A percentile compares a stretch with the other conserved stretches of the same genome.
phyloP scores from a whole-genome alignment of 2,329 filamentous ascomycete species.

The Fonsecaea pugnacius region DNA sequence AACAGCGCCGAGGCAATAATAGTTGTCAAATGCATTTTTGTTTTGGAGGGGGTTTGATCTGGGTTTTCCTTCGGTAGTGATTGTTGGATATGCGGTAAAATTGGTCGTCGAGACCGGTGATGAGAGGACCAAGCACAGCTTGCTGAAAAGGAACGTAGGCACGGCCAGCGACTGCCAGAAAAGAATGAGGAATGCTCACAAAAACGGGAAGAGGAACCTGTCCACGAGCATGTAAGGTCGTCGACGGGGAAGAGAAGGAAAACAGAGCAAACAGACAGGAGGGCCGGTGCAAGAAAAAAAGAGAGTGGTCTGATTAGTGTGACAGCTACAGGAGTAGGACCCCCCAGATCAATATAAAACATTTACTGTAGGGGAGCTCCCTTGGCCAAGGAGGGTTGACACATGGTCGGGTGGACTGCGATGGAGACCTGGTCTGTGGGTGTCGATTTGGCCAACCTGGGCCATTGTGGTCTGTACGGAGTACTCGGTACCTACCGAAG shows the following conservation, averaged over 20 bases:
- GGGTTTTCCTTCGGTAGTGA: conserved; percentile 18
- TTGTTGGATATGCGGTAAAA: conserved; percentile 5
- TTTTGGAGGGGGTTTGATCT: neutral
- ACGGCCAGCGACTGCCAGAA: conserved; percentile 34
- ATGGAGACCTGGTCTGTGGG: conserved; percentile 15
- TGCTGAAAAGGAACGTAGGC: conserved; percentile 29
- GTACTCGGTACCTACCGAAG: neutral
- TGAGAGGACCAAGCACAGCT: conserved; percentile 31
- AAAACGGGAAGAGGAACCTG: conserved; percentile 23
- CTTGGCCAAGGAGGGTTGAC: conserved; percentile 19
- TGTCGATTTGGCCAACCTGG: conserved; percentile 17
- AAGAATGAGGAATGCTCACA: conserved; percentile 23
- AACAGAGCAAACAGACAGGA: conserved; percentile 7
- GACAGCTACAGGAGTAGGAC: conserved; percentile 13
- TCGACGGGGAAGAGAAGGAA: conserved; percentile 16
- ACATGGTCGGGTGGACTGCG: conserved; percentile 14
- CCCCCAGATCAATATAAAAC: conserved; percentile 28
- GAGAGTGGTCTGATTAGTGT: conserved; percentile 28
- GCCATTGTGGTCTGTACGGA: conserved; percentile 1
- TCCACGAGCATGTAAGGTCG: conserved; percentile 19
- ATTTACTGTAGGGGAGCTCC: conserved; percentile 25
- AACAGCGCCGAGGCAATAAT: conserved; percentile 28
- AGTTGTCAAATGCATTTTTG: conserved; percentile 29
- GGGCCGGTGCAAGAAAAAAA: conserved; percentile 22
- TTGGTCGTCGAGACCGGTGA: conserved; percentile 33